A percentile compares a stretch with the other conserved stretches of the same genome.
phyloP scores from a whole-genome alignment of 805 yeast genomes.

The Wilhelminamyces savonicus region DNA sequence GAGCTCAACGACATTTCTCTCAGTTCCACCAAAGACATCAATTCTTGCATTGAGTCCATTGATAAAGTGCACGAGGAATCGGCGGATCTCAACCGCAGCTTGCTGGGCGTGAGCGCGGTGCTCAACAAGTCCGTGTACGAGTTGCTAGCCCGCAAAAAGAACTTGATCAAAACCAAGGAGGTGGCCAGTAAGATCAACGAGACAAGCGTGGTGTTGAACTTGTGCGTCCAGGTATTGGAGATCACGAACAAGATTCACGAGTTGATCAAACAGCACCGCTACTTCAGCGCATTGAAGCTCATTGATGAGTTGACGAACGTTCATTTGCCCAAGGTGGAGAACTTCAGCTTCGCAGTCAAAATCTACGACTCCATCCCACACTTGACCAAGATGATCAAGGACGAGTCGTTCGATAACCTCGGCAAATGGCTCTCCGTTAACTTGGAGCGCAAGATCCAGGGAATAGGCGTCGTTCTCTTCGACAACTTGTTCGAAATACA shows the following conservation, averaged over 20 bases:
- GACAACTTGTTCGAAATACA: constrained; percentile 52
- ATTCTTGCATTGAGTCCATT: constrained; percentile 56
- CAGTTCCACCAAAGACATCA: constrained; percentile 50
- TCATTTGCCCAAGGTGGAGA: constrained; percentile 64
- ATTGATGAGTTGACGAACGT: constrained; percentile 67
- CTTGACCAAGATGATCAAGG: constrained; percentile 63
- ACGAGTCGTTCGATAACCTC: constrained; percentile 63
- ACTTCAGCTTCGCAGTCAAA: constrained; percentile 68
- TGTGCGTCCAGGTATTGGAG: constrained; percentile 77
- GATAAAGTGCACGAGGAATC: constrained; percentile 56
- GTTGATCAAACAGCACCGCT: constrained; percentile 64
- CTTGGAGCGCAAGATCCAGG: constrained; percentile 53
- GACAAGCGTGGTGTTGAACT: constrained; percentile 60
- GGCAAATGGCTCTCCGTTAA: constrained; percentile 57
- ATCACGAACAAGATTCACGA: constrained; percentile 82
- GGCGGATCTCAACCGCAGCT: constrained; percentile 46
- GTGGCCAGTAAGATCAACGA: constrained; percentile 64
- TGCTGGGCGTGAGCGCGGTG: constrained; percentile 49
- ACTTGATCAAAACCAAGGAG: constrained; percentile 54
- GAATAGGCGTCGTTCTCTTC: constrained; percentile 53
- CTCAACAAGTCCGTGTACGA: constrained; percentile 61
- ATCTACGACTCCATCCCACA: constrained; percentile 74
- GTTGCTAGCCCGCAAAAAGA: constrained; percentile 56
- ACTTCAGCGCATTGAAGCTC: constrained; percentile 81
- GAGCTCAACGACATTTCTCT: constrained; percentile 61